Evolutionary conservation across 1,284 basidiomycete genomes (phyloP).

Genomic region (Mycena sp.): DNA sequence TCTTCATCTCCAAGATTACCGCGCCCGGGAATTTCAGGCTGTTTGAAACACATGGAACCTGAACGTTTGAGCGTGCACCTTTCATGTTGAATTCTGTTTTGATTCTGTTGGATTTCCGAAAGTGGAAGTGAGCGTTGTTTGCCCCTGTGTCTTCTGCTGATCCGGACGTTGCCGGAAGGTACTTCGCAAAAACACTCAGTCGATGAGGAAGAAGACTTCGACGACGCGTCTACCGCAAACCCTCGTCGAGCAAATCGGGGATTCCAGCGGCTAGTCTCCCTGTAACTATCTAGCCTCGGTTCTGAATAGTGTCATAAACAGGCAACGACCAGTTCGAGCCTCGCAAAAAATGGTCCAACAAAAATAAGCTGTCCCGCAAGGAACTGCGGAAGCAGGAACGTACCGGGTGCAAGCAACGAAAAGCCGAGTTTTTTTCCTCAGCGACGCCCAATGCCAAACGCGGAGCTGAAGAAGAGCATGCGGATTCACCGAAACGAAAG

Average conservation of each 20-base stretch:
- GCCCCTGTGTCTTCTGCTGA: neutral
- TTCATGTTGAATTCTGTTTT: too few species aligned
- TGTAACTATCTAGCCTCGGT: neutral
- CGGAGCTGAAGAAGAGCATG: slow-evolving; percentile 50
- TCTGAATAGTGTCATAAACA: neutral
- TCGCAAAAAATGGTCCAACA: slow-evolving; percentile 27
- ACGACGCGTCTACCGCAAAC: slow-evolving; percentile 53
- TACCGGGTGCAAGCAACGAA: slow-evolving; percentile 64
- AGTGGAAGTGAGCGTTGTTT: slow-evolving; percentile 13
- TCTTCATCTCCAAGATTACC: too few species aligned
- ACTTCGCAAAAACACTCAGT: slow-evolving; percentile 8
- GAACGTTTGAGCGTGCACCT: too few species aligned
- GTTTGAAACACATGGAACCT: too few species aligned
- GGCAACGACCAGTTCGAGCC: slow-evolving; percentile 26
- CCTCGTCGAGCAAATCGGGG: slow-evolving; percentile 49
- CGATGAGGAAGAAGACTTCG: slow-evolving; percentile 44
- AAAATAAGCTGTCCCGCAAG: slow-evolving; percentile 56
- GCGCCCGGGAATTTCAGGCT: too few species aligned
- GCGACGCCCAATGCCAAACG: slow-evolving; percentile 39
- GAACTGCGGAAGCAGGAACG: slow-evolving; percentile 73
- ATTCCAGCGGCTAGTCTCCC: slow-evolving; percentile 32
- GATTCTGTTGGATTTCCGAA: slow-evolving; percentile 8
- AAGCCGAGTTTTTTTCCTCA: slow-evolving; percentile 61
- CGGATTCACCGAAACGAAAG: slow-evolving; percentile 55
- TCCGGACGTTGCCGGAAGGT: neutral